Conservation (phyloP, 2,329 filamentous ascomycete genomes). For the Fusarium napiforme region DNA sequence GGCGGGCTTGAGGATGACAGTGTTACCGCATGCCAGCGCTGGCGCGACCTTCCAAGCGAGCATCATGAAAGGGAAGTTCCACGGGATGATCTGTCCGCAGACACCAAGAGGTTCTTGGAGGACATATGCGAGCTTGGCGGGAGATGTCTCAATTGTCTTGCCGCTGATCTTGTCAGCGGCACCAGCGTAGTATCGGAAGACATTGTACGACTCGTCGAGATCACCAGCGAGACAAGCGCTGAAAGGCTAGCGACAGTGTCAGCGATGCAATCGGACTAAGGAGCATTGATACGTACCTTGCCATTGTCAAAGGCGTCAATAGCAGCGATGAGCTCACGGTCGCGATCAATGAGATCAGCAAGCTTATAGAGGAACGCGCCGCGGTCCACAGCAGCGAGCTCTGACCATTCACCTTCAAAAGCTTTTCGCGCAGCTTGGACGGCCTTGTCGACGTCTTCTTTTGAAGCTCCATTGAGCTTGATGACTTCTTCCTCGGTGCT, state of each 20-base stretch:
- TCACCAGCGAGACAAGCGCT: constrained; percentile 65
- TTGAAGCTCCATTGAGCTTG: constrained; percentile 35
- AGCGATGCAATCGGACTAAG: neutral
- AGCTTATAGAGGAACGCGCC: constrained; percentile 40
- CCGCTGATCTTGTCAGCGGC: constrained; percentile 77
- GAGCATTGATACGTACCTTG: constrained; percentile 14
- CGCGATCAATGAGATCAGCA: constrained; percentile 37
- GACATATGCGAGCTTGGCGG: constrained; percentile 73
- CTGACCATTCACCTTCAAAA: constrained; percentile 41
- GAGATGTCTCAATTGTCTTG: constrained; percentile 72
- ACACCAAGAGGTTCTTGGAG: constrained; percentile 76
- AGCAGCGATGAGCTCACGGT: constrained; percentile 40
- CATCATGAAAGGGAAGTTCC: constrained; percentile 51
- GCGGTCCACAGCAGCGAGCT: constrained; percentile 36
- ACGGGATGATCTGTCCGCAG: constrained; percentile 74
- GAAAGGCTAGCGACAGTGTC: constrained; percentile 19
- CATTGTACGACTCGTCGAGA: constrained; percentile 53
- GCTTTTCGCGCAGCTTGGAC: constrained; percentile 39
- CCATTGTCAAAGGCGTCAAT: constrained; percentile 43
- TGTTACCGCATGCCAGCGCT: constrained; percentile 68
- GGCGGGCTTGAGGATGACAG: constrained; percentile 67
- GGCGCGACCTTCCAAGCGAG: constrained; percentile 77
- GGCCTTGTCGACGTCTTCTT: constrained; percentile 36
- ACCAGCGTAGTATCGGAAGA: constrained; percentile 74
- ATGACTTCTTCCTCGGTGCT: constrained; percentile 41